Base-by-base conservation (phyloP, 2,329 filamentous ascomycete species). In the Diaporthe nobilis region DNA sequence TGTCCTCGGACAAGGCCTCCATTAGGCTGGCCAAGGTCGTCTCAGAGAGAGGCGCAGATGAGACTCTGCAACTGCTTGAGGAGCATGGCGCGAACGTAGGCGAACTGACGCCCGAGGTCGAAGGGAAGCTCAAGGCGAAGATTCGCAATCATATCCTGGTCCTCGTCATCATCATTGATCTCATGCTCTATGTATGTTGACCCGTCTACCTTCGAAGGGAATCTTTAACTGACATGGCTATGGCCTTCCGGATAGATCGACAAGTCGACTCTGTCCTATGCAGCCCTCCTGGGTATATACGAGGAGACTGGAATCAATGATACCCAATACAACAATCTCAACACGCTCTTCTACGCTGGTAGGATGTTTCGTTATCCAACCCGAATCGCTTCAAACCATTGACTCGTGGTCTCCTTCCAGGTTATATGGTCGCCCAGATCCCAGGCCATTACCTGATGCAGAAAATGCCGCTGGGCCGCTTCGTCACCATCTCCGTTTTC, bases 261-360 rank as follows among this genome's bases (percentile, higher is more conserved):
- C 74, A 86, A 86, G 78, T 82, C 84, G 0, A 86, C 85, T 0
- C 77, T 86, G 0, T 82, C 83, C 1, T 86, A 86, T 60, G 81
- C 85, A 8, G 82, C 85, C 0, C 83, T 87, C 31, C 79, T 87
- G 7, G 85, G 85, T 0, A 75, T 87, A 0, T 85, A 86, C 25
- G 83, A 86, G 49, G 85, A 86, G 65, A 86, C 84, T 0, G 81
- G 82, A 3, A 84, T 86, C 34, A 78, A 73, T 5, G 80, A 84
- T 22, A 79, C 81, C 0, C 78, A 86, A 71, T 86, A 85, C 72
- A 85, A 86, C 67, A 86, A 86, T 58, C 76, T 85, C 2, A 84
- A 82, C 75, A 85, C 84, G 3, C 81, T 86, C 42, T 86, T 86
- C 75, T 86, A 86, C 51, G 83, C 85, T 55, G 85, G 85, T 85